Percentiles rank a stretch among this genome's conserved stretches.
Evolutionary conservation across 1,284 basidiomycete species (phyloP).

Genomic region (Tilletia indica): DNA sequence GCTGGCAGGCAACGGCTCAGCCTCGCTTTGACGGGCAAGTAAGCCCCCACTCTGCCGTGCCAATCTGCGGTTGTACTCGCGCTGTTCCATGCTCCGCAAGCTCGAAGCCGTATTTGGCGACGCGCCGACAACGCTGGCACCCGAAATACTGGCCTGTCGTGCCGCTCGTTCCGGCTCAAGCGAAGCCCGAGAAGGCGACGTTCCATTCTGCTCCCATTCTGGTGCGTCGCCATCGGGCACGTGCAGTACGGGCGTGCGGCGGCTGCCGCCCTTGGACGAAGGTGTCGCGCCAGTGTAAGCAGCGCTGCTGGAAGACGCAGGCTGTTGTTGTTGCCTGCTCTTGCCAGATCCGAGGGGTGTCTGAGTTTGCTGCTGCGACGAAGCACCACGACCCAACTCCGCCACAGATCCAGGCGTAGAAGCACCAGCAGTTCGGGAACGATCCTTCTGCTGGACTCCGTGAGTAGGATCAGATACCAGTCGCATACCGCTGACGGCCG

Average conservation of each 20-base stretch:
- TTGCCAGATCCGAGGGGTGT: too few relatives aligned
- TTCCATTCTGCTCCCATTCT: conserved; percentile 4
- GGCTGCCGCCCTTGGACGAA: not conserved
- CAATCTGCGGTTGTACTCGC: not conserved
- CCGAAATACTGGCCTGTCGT: not conserved
- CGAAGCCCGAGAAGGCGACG: not conserved
- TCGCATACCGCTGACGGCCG: not conserved
- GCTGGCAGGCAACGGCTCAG: conserved; percentile 12
- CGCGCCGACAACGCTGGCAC: not conserved
- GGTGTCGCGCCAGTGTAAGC: not conserved
- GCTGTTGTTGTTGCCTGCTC: too few relatives aligned
- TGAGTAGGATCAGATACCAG: not conserved
- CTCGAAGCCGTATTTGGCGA: not conserved
- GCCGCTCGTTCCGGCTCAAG: not conserved
- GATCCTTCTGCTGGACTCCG: not conserved
- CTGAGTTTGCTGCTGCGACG: too few relatives aligned
- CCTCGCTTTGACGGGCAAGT: conserved; percentile 15
- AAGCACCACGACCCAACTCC: not conserved
- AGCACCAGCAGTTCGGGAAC: not conserved
- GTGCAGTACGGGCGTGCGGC: conserved; percentile 4
- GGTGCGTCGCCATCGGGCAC: conserved; percentile 3
- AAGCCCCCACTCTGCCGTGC: conserved; percentile 3
- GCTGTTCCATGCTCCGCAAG: conserved; percentile 5
- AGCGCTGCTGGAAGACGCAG: too few relatives aligned
- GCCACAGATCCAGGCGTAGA: not conserved